Percentiles rank a stretch among this genome's conserved stretches.
Conservation (phyloP, 768 basidiomycete species). For the Hygrocybe punicea region DNA sequence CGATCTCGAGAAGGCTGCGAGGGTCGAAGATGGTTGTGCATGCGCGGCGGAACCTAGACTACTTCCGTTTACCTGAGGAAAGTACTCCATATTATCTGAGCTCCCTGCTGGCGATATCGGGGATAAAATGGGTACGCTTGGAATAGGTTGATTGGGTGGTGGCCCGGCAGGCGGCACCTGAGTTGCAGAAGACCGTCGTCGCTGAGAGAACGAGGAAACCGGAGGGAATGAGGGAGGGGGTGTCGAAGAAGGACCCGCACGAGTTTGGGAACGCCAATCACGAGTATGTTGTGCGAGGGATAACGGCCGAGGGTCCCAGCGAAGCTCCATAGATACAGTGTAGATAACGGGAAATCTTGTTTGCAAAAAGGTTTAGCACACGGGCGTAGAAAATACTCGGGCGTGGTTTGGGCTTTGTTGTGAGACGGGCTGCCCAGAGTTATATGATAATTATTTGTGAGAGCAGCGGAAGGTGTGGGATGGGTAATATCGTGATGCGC, state of each 20-base stretch:
- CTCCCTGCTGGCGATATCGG: conserved; percentile 19
- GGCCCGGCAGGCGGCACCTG: conserved; percentile 64
- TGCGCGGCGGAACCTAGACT: conserved; percentile 37
- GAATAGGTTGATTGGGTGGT: conserved; percentile 73
- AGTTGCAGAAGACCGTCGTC: conserved; percentile 68
- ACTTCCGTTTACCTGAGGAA: conserved; percentile 25
- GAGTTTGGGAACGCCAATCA: conserved; percentile 35
- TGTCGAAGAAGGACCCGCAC: conserved; percentile 27
- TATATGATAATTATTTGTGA: too few relatives aligned
- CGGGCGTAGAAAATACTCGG: background rate
- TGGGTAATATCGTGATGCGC: too few relatives aligned
- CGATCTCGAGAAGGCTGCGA: conserved; percentile 60
- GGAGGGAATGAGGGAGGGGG: conserved; percentile 27
- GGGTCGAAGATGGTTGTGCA: conserved; percentile 39
- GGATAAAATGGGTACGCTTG: conserved; percentile 50
- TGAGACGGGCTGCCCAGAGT: too few relatives aligned
- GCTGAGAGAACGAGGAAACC: conserved; percentile 39
- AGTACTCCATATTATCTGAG: conserved; percentile 22
- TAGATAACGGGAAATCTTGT: background rate
- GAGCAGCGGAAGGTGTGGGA: too few relatives aligned
- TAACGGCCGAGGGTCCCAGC: conserved; percentile 39
- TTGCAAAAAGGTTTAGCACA: background rate
- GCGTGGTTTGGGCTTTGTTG: too few relatives aligned
- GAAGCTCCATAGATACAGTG: conserved; percentile 3
- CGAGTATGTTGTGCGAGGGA: conserved; percentile 29